Conservation (phyloP, 1,284 basidiomycete genomes). For the Phenoliferia sp. region DNA sequence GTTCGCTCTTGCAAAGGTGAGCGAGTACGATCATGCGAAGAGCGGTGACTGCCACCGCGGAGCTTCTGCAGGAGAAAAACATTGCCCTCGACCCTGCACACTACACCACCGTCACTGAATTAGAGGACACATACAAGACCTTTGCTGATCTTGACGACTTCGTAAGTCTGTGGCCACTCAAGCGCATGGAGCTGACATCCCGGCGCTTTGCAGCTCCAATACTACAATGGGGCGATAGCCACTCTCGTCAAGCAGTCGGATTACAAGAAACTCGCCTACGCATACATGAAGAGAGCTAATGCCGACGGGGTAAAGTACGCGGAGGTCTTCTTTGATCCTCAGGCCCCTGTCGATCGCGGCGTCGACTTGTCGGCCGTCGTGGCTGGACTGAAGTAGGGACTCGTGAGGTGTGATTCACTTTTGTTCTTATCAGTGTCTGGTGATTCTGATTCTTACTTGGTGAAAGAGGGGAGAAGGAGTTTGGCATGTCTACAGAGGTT, state of each 20-base stretch:
- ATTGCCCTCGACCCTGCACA: slow-evolving; percentile 19
- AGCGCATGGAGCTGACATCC: no score
- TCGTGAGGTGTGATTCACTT: slow-evolving; percentile 18
- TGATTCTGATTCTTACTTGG: neutral
- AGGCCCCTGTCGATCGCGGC: slow-evolving; percentile 32
- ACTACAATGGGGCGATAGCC: slow-evolving; percentile 29
- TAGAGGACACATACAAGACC: slow-evolving; percentile 30
- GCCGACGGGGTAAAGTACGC: neutral
- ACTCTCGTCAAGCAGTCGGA: slow-evolving; percentile 30
- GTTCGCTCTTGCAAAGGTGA: slow-evolving; percentile 31
- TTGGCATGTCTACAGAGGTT: slow-evolving; percentile 31
- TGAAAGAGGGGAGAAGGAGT: slow-evolving; percentile 21
- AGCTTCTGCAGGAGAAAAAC: no score
- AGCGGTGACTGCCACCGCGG: no score
- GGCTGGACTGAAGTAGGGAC: slow-evolving; percentile 27
- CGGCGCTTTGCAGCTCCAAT: neutral
- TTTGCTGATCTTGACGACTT: slow-evolving; percentile 36
- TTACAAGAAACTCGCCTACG: slow-evolving; percentile 29
- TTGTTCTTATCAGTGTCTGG: no score
- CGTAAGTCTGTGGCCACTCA: slow-evolving; percentile 20
- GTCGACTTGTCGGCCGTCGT: slow-evolving; percentile 28
- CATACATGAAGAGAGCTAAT: slow-evolving; percentile 24
- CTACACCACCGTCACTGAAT: slow-evolving; percentile 18
- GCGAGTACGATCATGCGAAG: no score
- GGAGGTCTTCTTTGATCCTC: slow-evolving; percentile 33